Conservation (phyloP, 805 yeast species). For the Candida ortonii region DNA sequence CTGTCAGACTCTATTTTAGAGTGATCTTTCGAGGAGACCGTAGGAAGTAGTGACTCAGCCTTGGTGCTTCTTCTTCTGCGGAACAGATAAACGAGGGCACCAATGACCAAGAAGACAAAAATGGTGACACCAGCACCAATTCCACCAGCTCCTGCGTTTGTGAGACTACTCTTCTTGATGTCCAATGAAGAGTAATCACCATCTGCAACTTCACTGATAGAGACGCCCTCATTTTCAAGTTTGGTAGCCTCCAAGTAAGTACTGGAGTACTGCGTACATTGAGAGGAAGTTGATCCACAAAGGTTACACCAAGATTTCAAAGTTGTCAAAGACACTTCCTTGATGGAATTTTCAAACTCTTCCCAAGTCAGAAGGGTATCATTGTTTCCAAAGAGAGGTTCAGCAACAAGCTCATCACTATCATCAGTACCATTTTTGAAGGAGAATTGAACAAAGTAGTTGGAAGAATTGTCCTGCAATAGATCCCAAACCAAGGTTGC, state of each 20-base stretch:
- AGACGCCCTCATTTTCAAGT: conserved; percentile 31
- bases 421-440: conserved; percentile 45
- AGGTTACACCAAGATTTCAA: conserved; percentile 39
- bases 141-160: conserved; percentile 47
- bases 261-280: conserved; percentile 36
- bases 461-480: conserved; percentile 26
- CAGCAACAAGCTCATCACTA: conserved; percentile 31
- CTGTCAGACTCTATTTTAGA: too few species aligned
- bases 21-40: conserved; percentile 3
- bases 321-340: conserved; percentile 27
- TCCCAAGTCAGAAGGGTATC: conserved; percentile 35
- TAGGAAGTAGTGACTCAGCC: too few species aligned
- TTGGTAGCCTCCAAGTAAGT: conserved; percentile 32
- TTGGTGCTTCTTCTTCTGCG: conserved; percentile 11
- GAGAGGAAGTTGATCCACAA: conserved; percentile 33
- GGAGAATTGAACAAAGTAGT: conserved; percentile 41
- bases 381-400: conserved; percentile 38
- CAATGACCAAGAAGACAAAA: conserved; percentile 38
- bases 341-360: conserved; percentile 32
- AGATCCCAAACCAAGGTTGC: conserved; percentile 45
- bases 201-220: conserved; percentile 26
- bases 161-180: conserved; percentile 22
- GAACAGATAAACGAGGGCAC: conserved; percentile 27
- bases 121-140: conserved; percentile 54
- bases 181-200: conserved; percentile 30